A percentile compares a stretch with the other conserved stretches of the same genome.
Evolutionary conservation across 1,284 basidiomycete species (phyloP).

Genomic region (Sparassis latifolia): DNA sequence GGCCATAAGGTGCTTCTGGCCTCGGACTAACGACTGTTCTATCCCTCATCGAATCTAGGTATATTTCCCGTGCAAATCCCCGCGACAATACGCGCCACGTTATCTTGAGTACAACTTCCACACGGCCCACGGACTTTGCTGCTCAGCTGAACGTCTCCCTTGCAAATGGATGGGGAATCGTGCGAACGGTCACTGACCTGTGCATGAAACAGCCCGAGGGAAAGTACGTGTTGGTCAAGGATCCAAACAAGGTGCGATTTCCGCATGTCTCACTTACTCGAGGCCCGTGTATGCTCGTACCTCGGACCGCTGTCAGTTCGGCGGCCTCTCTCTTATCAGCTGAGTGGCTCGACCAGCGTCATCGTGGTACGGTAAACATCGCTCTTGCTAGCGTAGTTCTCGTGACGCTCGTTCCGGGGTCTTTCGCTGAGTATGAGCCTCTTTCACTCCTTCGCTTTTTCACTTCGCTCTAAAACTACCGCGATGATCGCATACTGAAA

Average conservation of each 20-base stretch:
- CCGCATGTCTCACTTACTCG: not conserved
- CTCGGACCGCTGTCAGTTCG: conserved; percentile 1
- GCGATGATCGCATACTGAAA: too few relatives aligned
- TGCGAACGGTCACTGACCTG: conserved; percentile 87
- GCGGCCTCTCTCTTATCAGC: not conserved
- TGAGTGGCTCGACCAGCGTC: too few relatives aligned
- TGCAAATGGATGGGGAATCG: conserved; percentile 97
- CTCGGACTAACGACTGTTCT: not conserved
- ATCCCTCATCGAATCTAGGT: conserved; percentile 36
- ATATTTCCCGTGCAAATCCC: conserved; percentile 90
- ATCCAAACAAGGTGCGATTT: conserved; percentile 85
- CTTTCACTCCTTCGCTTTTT: too few relatives aligned
- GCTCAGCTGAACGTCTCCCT: conserved; percentile 93
- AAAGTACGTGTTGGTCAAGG: conserved; percentile 93
- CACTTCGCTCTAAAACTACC: too few relatives aligned
- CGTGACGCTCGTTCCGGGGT: too few relatives aligned
- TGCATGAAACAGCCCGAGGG: conserved; percentile 95
- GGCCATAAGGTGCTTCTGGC: not conserved
- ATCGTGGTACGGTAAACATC: too few relatives aligned
- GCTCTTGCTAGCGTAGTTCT: too few relatives aligned
- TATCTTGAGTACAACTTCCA: conserved; percentile 91
- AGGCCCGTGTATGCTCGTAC: conserved; percentile 2
- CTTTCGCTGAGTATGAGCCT: too few relatives aligned
- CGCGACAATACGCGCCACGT: conserved; percentile 94
- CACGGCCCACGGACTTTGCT: conserved; percentile 94